These are phyloP conservation scores for Kwoniella dendrophila DNA, from an alignment of 768 basidiomycete species.

Conservation along the genomic window DNA sequence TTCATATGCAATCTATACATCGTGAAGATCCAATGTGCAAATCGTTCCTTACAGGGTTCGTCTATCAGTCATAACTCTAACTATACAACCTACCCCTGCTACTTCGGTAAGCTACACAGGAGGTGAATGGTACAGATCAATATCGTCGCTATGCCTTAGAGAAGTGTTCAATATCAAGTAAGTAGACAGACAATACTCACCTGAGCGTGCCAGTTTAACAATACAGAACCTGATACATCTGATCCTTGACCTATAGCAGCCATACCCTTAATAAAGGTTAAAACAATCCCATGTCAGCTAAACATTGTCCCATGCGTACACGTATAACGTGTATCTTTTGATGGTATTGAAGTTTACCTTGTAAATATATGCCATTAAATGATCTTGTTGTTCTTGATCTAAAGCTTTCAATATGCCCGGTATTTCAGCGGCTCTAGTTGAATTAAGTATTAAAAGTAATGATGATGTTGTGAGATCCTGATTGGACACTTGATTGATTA, in stretches of 20 bases:
- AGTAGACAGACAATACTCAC: slow-evolving; percentile 58
- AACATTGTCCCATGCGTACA: neutral
- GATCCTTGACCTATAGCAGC: slow-evolving; percentile 63
- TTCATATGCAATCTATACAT: neutral
- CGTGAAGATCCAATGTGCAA: neutral
- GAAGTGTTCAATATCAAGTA: too few species aligned
- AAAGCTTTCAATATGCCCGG: slow-evolving; percentile 71
- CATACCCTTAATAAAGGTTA: slow-evolving; percentile 66
- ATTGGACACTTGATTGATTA: too few species aligned
- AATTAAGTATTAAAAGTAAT: slow-evolving; percentile 86
- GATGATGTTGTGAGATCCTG: slow-evolving; percentile 78
- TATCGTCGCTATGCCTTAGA: too few species aligned
- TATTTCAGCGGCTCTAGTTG: slow-evolving; percentile 87
- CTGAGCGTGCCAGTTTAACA: slow-evolving; percentile 95
- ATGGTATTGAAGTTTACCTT: slow-evolving; percentile 58
- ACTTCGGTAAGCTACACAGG: slow-evolving; percentile 77
- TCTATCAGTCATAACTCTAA: slow-evolving; percentile 77
- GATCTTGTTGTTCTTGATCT: slow-evolving; percentile 62
- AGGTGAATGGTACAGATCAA: slow-evolving; percentile 1
- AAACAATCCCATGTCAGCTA: neutral
- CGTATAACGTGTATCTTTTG: neutral
- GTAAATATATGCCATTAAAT: slow-evolving; percentile 96
- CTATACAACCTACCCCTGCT: slow-evolving; percentile 92
- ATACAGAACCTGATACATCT: slow-evolving; percentile 68
- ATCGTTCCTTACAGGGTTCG: slow-evolving; percentile 64